Base-by-base conservation (phyloP, 495 filamentous ascomycete genomes). In the Aspergillus asperescens region DNA sequence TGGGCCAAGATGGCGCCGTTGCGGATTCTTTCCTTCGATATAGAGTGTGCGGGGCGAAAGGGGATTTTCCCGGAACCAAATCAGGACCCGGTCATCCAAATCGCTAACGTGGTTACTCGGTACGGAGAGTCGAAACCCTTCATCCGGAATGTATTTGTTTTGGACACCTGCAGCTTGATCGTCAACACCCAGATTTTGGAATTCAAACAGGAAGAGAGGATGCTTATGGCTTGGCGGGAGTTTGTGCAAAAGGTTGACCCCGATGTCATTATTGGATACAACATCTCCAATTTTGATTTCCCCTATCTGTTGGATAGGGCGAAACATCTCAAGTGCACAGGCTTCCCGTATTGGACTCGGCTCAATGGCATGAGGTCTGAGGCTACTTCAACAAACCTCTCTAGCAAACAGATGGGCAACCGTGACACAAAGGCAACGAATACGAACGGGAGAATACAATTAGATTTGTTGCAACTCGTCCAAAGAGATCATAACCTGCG, bases 1-100 rank as follows among this genome's bases (percentile, higher is more conserved):
- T 99, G 93, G 89, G 89, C 88, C 8, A 99, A 96, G 71, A 97
- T 99, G 89, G 94, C 93, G 0, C 93, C 93, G 1, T 74, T 99
- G 16, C 83, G 93, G 31, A 83, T 96, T 45, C 69, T 99, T 12
- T 96, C 91, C 2, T 96, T 99, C 57, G 93, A 99, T 81, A 99
- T 99, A 58, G 93, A 99, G 66, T 99, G 93, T 65, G 94, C 93
- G 53, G 93, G 93, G 22, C 88, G 93, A 56, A 96, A 96, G 68
- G 93, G 93, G 32, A 85, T 99, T 63, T 99, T 99, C 65, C 93
- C 93, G 4, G 92, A 97, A 69, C 81, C 94, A 18, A 78, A 90
- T 53, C 69, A 87, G 22, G 93, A 99, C 64, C 89, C 91, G 0
- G 92, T 99, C 47, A 99, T 99, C 55, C 93, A 99, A 64, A 99